phyloP scores from a whole-genome alignment of 352 stramenopile species.

The Phytophthora pluvialis region DNA sequence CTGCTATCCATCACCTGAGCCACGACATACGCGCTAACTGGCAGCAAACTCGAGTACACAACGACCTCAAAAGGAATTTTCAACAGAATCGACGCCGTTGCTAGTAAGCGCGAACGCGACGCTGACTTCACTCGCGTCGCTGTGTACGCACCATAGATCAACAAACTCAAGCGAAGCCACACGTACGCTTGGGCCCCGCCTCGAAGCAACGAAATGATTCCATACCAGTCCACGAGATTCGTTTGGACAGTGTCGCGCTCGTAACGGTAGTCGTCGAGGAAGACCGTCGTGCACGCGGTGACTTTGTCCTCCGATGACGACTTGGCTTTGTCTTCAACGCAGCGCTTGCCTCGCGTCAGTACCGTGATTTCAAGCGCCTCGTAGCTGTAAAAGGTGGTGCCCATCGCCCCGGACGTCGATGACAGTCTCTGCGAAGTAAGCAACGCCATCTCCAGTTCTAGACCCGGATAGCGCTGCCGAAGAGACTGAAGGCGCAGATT shows the following conservation, averaged over 20 bases:
- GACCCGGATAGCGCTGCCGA: slow-evolving; percentile 25
- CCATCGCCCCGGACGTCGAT: slow-evolving; percentile 1
- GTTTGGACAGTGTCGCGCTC: slow-evolving; percentile 44
- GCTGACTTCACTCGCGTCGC: not conserved
- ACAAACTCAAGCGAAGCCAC: slow-evolving; percentile 47
- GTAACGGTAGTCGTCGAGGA: slow-evolving; percentile 65
- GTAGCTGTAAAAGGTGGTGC: slow-evolving; percentile 8
- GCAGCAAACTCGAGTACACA: slow-evolving; percentile 56
- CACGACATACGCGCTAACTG: slow-evolving; percentile 40
- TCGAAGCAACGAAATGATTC: slow-evolving; percentile 37
- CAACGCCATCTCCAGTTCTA: slow-evolving; percentile 40
- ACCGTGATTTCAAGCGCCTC: slow-evolving; percentile 37
- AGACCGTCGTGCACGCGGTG: slow-evolving; percentile 33
- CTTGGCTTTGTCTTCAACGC: not conserved
- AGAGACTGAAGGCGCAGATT: slow-evolving; percentile 25
- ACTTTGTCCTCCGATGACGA: no score
- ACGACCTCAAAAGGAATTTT: slow-evolving; percentile 59
- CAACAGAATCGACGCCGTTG: slow-evolving; percentile 27
- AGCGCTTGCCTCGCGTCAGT: slow-evolving; percentile 33
- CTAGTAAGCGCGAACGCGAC: not conserved
- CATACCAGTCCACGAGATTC: slow-evolving; percentile 44
- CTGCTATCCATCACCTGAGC: slow-evolving; percentile 50
- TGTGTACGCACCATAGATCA: slow-evolving; percentile 39
- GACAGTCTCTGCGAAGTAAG: slow-evolving; percentile 25
- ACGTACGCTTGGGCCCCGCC: slow-evolving; percentile 49